These are phyloP conservation scores for Chlorella sorokiniana DNA, from an alignment of 139 green algal species.

Conservation along the genomic window DNA sequence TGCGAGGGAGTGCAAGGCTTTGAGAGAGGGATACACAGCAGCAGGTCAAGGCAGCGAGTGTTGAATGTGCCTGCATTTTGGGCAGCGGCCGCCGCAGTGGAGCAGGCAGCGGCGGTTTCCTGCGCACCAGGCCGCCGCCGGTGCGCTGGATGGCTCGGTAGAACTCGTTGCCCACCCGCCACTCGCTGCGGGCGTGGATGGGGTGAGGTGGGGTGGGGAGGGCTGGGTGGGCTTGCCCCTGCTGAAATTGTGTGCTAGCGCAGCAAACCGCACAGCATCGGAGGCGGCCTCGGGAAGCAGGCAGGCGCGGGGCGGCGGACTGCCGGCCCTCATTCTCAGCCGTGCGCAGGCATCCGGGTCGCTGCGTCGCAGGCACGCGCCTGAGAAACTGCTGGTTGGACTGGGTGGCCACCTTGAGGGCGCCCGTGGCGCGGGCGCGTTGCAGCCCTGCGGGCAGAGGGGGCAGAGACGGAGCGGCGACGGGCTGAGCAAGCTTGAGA, in stretches of 20 bases:
- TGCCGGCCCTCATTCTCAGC: background rate
- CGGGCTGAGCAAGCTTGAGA: no score
- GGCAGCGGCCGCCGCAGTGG: no score
- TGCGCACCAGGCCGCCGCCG: constrained; percentile 22
- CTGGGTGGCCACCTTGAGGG: background rate
- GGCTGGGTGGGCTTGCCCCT: no score
- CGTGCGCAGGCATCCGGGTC: no score
- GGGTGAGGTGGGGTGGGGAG: background rate
- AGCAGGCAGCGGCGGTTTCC: background rate
- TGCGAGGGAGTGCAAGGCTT: background rate
- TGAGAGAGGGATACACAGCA: background rate
- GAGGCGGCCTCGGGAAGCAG: no score
- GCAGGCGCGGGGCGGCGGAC: background rate
- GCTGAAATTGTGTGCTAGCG: no score
- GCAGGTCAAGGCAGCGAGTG: background rate
- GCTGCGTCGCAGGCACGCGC: background rate
- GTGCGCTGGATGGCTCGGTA: constrained; percentile 25
- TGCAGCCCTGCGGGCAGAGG: constrained; percentile 8
- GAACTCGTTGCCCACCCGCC: constrained; percentile 32
- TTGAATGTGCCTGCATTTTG: background rate
- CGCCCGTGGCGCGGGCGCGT: background rate
- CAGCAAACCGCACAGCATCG: no score
- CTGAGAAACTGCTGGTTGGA: constrained; percentile 33
- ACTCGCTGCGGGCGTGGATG: constrained; percentile 17
- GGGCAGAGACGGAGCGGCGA: no score